Evolutionary conservation across 495 filamentous ascomycete species (phyloP).

Genomic region (Geoglossum glabrum): DNA sequence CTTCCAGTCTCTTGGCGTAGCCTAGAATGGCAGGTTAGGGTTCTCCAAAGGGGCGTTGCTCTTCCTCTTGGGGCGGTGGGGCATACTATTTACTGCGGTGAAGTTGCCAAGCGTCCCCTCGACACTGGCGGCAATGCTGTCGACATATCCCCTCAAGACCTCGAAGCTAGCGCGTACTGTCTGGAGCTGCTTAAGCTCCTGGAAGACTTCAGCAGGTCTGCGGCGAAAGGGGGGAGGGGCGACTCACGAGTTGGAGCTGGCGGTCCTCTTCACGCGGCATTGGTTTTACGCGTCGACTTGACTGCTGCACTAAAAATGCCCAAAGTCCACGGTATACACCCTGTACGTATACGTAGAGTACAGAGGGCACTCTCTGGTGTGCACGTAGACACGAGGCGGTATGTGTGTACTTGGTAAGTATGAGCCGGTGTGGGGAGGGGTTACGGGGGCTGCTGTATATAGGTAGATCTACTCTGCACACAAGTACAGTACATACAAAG

Average conservation of each 20-base stretch:
- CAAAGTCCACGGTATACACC: no score
- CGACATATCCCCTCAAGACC: neutral
- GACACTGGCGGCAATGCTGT: neutral
- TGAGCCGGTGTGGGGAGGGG: no score
- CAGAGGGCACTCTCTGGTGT: no score
- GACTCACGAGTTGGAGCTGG: neutral
- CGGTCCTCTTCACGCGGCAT: neutral
- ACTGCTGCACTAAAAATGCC: no score
- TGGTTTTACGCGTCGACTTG: neutral
- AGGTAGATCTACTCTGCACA: no score
- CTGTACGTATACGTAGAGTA: no score
- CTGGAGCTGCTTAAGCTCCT: neutral
- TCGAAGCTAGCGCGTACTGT: neutral
- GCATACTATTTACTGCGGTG: neutral
- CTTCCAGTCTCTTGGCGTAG: neutral
- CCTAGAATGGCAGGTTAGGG: neutral
- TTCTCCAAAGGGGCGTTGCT: no score
- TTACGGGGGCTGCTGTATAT: no score
- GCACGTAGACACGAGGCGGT: no score
- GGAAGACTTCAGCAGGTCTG: neutral
- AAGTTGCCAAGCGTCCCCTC: neutral
- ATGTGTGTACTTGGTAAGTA: no score
- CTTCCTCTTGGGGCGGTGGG: neutral
- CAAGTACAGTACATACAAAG: no score
- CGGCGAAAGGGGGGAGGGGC: neutral